Base-by-base conservation (phyloP, 2,329 filamentous ascomycete genomes). In the Paraphaeosphaeria sporulosa region DNA sequence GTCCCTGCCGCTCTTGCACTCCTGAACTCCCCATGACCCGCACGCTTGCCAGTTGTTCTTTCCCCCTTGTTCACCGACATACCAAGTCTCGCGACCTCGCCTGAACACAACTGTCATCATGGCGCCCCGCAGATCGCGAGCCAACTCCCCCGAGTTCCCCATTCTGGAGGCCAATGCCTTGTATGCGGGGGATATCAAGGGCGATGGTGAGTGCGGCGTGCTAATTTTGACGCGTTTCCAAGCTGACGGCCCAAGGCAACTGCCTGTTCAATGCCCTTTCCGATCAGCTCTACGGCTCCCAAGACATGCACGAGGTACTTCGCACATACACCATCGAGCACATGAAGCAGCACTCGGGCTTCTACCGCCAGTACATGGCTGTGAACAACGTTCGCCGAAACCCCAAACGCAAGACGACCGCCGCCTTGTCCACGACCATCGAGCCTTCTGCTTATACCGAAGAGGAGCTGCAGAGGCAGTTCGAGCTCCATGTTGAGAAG, bases 201-300 rank as follows among this genome's bases (percentile, higher is more conserved):
- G 87, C 60, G 87, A 90, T 78, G 88, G 88, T 87, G 83, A 82
- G 84, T 80, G 51, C 65, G 66, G 58, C 54, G 65, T 55, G 55
- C 36, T 38, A 27, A 30, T 34, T 57, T 27, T 54, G 67, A 40
- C 30, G 46, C 50, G 49, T 54, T 51, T 61, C 60, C 50, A 25
- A n/a, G 60, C 71, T 72, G 61, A 73, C 60, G 32, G 60, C 44
- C 66, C 59, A 64, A 90, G 89, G 88, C 67, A 90, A 90, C 79
- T 90, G 89, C 76, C 83, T 90, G 40, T 90, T 90, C 79, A 87
- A 88, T 75, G 87, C 87, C 62, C 81, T 90, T 42, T 88, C 86
- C 64, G 87, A 90, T 72, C 87, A 91, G 79, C 76, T 90, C 55
- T 89, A 87, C 71, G 88, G 87, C 64, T 77, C 85, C 70, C 85